phyloP scores from a whole-genome alignment of 768 basidiomycete genomes.

The Mycena galopus region DNA sequence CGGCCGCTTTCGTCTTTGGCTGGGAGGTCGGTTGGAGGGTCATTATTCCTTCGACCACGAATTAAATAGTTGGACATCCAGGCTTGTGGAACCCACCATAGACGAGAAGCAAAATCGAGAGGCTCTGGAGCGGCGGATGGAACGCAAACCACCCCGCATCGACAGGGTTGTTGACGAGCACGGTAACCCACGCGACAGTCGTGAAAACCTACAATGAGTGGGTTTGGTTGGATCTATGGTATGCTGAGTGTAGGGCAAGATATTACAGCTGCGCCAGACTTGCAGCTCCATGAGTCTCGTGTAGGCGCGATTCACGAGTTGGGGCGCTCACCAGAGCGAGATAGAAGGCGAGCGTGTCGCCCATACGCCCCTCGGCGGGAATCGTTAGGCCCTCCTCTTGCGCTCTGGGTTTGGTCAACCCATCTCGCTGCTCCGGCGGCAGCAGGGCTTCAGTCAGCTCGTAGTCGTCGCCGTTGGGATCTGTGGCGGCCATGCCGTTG shows the following conservation, averaged over 20 bases:
- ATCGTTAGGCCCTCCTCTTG: constrained; percentile 51
- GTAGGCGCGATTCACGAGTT: background rate
- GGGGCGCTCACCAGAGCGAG: constrained; percentile 54
- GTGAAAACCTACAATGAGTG: constrained; percentile 55
- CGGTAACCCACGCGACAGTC: constrained; percentile 57
- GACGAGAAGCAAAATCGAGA: constrained; percentile 68
- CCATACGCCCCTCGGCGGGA: constrained; percentile 53
- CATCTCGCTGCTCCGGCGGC: constrained; percentile 34
- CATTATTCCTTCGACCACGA: constrained; percentile 65
- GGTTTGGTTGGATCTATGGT: background rate
- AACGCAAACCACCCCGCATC: constrained; percentile 72
- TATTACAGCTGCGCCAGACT: constrained; percentile 25
- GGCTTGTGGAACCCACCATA: constrained; percentile 60
- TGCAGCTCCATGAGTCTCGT: constrained; percentile 5
- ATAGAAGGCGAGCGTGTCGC: constrained; percentile 53
- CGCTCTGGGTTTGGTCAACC: constrained; percentile 36
- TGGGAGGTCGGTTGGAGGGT: constrained; percentile 83
- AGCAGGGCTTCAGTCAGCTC: constrained; percentile 40
- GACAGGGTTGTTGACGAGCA: constrained; percentile 60
- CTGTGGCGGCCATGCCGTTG: constrained; percentile 15
- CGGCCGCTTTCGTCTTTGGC: constrained; percentile 73
- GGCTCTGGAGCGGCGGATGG: constrained; percentile 74
- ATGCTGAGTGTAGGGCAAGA: background rate
- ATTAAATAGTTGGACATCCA: background rate
- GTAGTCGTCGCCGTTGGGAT: constrained; percentile 40